Evolutionary conservation across 257 asterid genomes (phyloP).

Genomic region (Mitragyna speciosa): DNA sequence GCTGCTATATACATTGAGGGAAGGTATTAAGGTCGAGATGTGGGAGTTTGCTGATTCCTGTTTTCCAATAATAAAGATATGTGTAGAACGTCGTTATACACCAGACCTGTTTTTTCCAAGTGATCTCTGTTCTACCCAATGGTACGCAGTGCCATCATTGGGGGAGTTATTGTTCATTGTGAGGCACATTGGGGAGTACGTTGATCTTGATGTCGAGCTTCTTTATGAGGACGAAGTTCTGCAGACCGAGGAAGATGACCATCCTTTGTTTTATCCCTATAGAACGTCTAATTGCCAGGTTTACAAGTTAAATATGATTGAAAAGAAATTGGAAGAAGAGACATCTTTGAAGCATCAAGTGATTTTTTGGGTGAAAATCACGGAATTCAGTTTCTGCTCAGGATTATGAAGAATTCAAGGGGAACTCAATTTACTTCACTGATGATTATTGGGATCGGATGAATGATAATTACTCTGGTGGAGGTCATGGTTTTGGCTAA

Average conservation of each 20-base stretch:
- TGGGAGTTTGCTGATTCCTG: conserved; percentile 1
- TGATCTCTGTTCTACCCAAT: neutral
- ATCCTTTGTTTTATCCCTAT: conserved; percentile 25
- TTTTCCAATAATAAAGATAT: neutral
- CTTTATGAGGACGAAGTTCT: conserved; percentile 36
- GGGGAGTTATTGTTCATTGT: conserved; percentile 19
- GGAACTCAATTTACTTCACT: conserved; percentile 36
- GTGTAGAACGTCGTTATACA: neutral
- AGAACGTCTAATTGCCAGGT: conserved; percentile 30
- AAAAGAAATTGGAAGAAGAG: conserved; percentile 19
- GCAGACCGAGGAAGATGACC: conserved; percentile 1
- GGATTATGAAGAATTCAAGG: conserved; percentile 13
- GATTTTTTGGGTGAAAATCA: conserved; percentile 43
- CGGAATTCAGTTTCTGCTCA: conserved; percentile 10
- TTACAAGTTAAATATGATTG: conserved; percentile 13
- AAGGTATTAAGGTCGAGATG: neutral
- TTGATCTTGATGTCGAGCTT: conserved; percentile 25
- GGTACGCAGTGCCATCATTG: conserved; percentile 26
- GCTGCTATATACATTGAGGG: neutral
- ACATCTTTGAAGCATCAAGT: conserved; percentile 18
- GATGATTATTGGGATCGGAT: conserved; percentile 42
- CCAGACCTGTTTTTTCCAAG: neutral
- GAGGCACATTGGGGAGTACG: conserved; percentile 40
- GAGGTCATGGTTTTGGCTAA: conserved; percentile 48
- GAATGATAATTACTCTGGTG: conserved; percentile 32